These are phyloP conservation scores for Salvia hispanica DNA, from an alignment of 257 asterid genomes.

Conservation along the genomic window DNA sequence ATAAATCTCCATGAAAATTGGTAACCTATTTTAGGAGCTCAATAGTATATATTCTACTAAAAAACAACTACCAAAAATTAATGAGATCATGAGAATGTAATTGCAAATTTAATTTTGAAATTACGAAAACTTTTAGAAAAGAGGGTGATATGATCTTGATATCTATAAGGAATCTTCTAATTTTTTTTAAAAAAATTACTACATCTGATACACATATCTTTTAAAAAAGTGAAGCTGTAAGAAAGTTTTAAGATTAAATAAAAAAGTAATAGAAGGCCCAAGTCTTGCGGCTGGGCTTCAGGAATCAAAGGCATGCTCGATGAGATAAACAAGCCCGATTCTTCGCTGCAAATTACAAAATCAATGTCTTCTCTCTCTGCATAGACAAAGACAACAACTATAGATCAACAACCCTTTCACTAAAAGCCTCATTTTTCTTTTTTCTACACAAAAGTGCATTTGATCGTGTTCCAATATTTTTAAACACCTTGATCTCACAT, in stretches of 20 bases:
- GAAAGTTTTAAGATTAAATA: neutral
- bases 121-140: no score
- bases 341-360: constrained; percentile 64
- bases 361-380: constrained; percentile 37
- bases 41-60: no score
- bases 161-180: no score
- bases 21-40: no score
- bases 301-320: constrained; percentile 56
- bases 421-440: constrained; percentile 12
- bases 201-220: neutral
- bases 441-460: constrained; percentile 2
- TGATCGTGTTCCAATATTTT: neutral
- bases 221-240: constrained; percentile 1
- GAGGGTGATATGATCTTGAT: no score
- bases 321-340: constrained; percentile 86
- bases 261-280: constrained; percentile 35
- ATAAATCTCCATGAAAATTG: no score
- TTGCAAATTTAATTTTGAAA: no score
- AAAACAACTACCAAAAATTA: no score
- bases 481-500: constrained; percentile 12
- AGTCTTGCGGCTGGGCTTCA: constrained; percentile 63
- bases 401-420: constrained; percentile 37
- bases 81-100: no score
- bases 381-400: constrained; percentile 41
- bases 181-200: no score